Percentiles rank a stretch among this genome's conserved stretches.
These are phyloP conservation scores for Rhynchospora breviuscula DNA, from an alignment of 176 grass and related monocot genomes.

Conservation along the genomic window DNA sequence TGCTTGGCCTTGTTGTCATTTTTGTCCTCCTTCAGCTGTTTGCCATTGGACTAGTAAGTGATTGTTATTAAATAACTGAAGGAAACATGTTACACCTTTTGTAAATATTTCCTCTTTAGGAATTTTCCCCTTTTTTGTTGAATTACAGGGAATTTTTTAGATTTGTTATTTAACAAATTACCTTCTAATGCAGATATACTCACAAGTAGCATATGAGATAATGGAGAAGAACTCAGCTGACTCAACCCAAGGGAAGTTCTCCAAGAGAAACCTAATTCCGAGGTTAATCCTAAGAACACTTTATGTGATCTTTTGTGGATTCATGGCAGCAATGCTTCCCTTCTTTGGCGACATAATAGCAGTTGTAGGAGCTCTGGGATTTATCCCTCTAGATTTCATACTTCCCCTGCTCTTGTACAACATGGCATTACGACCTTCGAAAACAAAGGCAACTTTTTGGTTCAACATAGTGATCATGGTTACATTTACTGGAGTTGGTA, in stretches of 20 bases:
- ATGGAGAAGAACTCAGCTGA: conserved; percentile 82
- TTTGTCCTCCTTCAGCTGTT: conserved; percentile 87
- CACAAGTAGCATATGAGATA: conserved; percentile 88
- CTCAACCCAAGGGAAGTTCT: conserved; percentile 28
- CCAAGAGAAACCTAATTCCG: conserved; percentile 41
- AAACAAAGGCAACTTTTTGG: conserved; percentile 34
- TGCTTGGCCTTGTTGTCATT: conserved; percentile 59
- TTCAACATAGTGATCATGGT: conserved; percentile 65
- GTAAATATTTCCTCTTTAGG: not conserved
- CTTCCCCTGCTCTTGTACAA: conserved; percentile 65
- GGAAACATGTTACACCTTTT: not conserved
- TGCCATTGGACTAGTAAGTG: conserved; percentile 60
- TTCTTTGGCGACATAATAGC: conserved; percentile 48
- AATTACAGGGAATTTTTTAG: not conserved
- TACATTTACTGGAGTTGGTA: conserved; percentile 60
- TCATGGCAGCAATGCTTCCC: conserved; percentile 54
- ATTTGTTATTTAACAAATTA: not conserved
- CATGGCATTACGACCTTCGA: conserved; percentile 47
- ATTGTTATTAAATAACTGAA: not conserved
- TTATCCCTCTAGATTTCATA: conserved; percentile 53
- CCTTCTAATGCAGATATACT: conserved; percentile 43
- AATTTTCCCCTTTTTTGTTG: not conserved
- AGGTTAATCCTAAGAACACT: conserved; percentile 39
- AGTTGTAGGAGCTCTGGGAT: conserved; percentile 44
- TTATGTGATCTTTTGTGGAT: conserved; percentile 37